Evolutionary conservation across 2,329 filamentous ascomycete species (phyloP), one percentile per base, ranked within the genome.

Genomic region (Hypoxylon sp.): DNA sequence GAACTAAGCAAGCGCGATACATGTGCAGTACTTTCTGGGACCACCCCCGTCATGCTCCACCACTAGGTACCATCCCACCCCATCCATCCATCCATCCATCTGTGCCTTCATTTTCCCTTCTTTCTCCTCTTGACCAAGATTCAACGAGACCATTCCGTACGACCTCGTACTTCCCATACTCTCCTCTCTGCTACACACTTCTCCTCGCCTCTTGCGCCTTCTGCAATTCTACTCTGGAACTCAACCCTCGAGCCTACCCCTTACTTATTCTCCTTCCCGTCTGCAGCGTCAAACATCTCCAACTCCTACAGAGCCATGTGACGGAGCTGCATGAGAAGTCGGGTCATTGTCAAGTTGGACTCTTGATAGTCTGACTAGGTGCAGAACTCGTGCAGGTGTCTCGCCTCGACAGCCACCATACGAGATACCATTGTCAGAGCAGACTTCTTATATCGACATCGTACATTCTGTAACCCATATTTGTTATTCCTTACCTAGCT

Each of bases 301-400:
- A 46, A 65, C 65, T 44, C 56, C 60, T 65, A 63, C 63, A 64
- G 64, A 70, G 66, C 69, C 71, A 76, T 75, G 73, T 75, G 58
- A 75, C 71, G 61, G 68, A 72, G 69, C 73, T 72, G 72, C 72
- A 75, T 73, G 71, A 68, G 61, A 72, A 73, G 69, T 71, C 68
- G 67, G 65, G 72, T 71, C 68, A 73, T 75, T 74, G 65, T 74
- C 72, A 69, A 68, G 72, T 74, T 74, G 69, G 74, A 72, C 74
- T 75, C 63, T 64, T 65, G 55, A 73, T 66, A 73, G 74, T 77
- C 75, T 75, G 65, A 71, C 72, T 71, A 70, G 74, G 73, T 76
- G 71, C 69, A 70, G 72, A 74, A 67, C 71, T 69, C 63, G 59
- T 73, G 72, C 70, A 69, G 71, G 45, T 72, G 70, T 73, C 70